phyloP scores from a whole-genome alignment of 2,329 filamentous ascomycete species.

The Colletotrichum gigasporum region DNA sequence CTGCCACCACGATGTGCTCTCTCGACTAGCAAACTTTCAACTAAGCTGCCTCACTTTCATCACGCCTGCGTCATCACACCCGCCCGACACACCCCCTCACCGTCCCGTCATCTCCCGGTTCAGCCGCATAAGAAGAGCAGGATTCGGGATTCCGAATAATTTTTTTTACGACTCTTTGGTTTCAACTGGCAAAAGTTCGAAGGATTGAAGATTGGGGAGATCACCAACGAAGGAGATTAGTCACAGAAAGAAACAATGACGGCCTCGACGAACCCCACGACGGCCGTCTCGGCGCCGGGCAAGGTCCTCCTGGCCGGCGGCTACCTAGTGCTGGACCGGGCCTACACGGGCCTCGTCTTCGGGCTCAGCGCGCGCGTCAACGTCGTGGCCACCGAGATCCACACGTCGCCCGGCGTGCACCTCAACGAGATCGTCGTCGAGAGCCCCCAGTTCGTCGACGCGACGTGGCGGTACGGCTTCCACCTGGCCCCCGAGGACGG shows the following conservation, averaged over 20 bases:
- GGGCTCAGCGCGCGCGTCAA: slow-evolving; percentile 75
- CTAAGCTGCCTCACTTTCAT: slow-evolving; percentile 9
- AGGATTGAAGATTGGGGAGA: no score
- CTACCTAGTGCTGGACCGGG: slow-evolving; percentile 91
- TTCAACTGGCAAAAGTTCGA: neutral
- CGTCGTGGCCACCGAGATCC: slow-evolving; percentile 66
- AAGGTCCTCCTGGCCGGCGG: slow-evolving; percentile 96
- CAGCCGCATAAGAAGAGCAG: neutral
- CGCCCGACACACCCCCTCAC: no score
- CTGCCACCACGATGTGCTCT: slow-evolving; percentile 7
- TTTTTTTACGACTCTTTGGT: no score
- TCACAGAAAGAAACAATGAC: slow-evolving; percentile 3
- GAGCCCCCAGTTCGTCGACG: slow-evolving; percentile 90
- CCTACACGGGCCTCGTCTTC: slow-evolving; percentile 80
- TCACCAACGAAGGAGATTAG: no score
- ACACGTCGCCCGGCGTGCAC: slow-evolving; percentile 67
- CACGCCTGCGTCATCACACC: slow-evolving; percentile 27
- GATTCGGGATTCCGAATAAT: neutral
- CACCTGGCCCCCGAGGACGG: slow-evolving; percentile 74
- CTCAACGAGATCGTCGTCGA: slow-evolving; percentile 81
- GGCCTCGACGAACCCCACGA: slow-evolving; percentile 43
- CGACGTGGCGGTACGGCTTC: slow-evolving; percentile 89
- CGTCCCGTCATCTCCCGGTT: neutral
- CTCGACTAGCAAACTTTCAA: slow-evolving; percentile 18
- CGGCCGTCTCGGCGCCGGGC: slow-evolving; percentile 87